Percentiles rank a stretch among this genome's conserved stretches.
These are phyloP conservation scores for Taiwanofungus camphoratus DNA, from an alignment of 1,284 basidiomycete species.

Conservation along the genomic window DNA sequence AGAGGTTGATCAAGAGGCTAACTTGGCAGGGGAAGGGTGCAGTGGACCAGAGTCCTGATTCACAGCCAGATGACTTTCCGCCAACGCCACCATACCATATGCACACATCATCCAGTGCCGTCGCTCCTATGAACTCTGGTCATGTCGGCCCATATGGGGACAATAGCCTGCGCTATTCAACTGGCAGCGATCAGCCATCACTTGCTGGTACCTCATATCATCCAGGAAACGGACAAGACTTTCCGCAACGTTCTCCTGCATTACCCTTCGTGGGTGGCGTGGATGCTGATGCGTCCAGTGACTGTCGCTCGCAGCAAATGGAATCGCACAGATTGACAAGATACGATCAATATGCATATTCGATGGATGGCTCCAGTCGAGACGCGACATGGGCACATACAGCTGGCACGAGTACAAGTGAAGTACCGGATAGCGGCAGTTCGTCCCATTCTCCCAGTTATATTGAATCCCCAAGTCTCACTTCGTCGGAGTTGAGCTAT, in stretches of 20 bases:
- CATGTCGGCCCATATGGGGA: conserved; percentile 22
- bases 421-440: conserved; percentile 39
- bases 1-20: conserved; percentile 63
- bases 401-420: conserved; percentile 36
- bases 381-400: conserved; percentile 50
- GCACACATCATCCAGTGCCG: conserved; percentile 27
- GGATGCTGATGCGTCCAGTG: conserved; percentile 32
- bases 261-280: conserved; percentile 38
- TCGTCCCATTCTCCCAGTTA: conserved; percentile 49
- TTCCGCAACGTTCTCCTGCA: conserved; percentile 42
- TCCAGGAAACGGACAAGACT: conserved; percentile 32
- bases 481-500: conserved; percentile 51
- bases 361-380: conserved; percentile 42
- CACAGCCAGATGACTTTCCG: conserved; percentile 49
- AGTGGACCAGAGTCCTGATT: conserved; percentile 41
- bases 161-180: conserved; percentile 35
- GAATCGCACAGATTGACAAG: conserved; percentile 40
- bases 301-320: conserved; percentile 32
- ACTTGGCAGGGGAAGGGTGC: conserved; percentile 57
- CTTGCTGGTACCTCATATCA: conserved; percentile 38
- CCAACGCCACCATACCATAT: conserved; percentile 41
- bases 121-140: conserved; percentile 20
- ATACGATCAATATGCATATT: conserved; percentile 50
- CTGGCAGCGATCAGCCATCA: conserved; percentile 36
- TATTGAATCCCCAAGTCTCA: conserved; percentile 53